phyloP scores from a whole-genome alignment of 305 asterid species.

The Coffea humblotiana region DNA sequence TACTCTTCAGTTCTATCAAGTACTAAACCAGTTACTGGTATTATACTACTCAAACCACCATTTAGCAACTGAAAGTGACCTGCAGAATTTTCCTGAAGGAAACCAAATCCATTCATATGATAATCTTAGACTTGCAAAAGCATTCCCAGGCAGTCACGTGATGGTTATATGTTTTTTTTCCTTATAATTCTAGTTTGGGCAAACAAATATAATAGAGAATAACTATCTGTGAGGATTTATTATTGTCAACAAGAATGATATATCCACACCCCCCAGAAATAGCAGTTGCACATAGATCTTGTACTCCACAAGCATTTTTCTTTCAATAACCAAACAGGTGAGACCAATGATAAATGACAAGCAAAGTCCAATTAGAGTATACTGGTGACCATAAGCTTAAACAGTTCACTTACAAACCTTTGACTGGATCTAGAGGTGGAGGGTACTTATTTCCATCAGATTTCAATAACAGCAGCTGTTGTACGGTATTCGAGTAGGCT shows the following conservation, averaged over 20 bases:
- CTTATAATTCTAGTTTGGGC: too few species aligned
- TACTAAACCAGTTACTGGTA: neutral
- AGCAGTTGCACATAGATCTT: neutral
- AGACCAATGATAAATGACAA: neutral
- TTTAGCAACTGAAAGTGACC: neutral
- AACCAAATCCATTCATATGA: neutral
- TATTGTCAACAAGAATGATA: neutral
- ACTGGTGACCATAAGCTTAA: neutral
- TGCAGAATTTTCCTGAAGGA: neutral
- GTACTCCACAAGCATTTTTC: neutral
- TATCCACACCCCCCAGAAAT: neutral
- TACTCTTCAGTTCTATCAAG: too few species aligned
- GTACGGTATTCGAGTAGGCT: slow-evolving; percentile 81
- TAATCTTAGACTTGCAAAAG: neutral
- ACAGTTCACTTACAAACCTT: slow-evolving; percentile 49
- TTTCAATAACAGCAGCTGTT: slow-evolving; percentile 62
- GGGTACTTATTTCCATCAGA: slow-evolving; percentile 90
- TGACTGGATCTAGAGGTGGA: slow-evolving; percentile 85
- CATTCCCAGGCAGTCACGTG: neutral
- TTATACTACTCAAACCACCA: neutral
- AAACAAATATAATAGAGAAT: neutral
- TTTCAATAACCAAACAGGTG: neutral
- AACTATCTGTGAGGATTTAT: neutral
- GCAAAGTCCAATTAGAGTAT: too few species aligned
- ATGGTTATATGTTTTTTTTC: neutral